These are phyloP conservation scores for Pichia kluyveri DNA, from an alignment of 805 yeast genomes.

Conservation along the genomic window DNA sequence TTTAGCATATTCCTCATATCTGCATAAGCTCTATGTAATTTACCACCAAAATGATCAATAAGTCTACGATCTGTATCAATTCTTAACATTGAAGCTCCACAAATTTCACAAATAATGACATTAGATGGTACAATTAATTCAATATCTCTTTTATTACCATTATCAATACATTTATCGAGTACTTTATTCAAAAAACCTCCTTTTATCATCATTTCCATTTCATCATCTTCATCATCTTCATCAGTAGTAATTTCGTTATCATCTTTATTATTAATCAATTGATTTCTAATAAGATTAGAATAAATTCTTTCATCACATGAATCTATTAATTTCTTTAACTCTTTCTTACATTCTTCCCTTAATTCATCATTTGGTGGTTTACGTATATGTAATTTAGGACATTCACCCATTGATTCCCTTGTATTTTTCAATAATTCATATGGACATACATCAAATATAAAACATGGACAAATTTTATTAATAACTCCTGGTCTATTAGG, in stretches of 20 bases:
- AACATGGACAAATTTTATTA: neutral
- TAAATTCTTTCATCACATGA: neutral
- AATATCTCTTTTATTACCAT: neutral
- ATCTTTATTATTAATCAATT: neutral
- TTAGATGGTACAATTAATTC: neutral
- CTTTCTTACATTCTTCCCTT: neutral
- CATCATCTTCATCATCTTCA: neutral
- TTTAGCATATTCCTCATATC: neutral
- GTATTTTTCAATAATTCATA: neutral
- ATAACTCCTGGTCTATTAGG: neutral
- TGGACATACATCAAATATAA: neutral
- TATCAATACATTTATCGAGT: neutral
- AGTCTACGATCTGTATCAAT: neutral
- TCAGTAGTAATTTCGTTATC: neutral
- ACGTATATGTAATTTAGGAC: neutral
- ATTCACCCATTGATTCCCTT: neutral
- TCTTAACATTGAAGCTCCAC: neutral
- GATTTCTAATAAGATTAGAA: neutral
- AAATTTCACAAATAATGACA: neutral
- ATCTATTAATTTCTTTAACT: neutral
- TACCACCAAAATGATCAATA: constrained; percentile 1
- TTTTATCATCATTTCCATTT: neutral
- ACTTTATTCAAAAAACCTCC: neutral
- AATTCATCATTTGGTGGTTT: neutral
- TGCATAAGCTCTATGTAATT: neutral